Conservation (phyloP, 345 rosid species). For the Combretum micranthum region DNA sequence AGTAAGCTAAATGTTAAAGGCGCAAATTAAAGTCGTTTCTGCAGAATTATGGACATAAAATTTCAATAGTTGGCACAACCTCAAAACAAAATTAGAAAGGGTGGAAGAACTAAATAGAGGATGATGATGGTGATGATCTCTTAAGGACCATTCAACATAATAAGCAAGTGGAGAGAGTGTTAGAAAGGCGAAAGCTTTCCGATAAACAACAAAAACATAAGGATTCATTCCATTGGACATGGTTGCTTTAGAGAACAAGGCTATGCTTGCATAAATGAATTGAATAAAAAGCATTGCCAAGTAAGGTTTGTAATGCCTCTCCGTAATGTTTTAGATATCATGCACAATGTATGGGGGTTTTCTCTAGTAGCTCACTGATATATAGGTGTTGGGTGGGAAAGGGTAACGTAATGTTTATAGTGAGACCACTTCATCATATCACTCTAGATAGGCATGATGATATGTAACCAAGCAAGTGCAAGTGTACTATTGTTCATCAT, state of each 20-base stretch:
- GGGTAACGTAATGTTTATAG: too few species aligned
- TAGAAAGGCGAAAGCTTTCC: slow-evolving; percentile 68
- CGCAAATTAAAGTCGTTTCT: slow-evolving; percentile 33
- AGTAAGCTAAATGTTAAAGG: slow-evolving; percentile 34
- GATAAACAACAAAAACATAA: slow-evolving; percentile 65
- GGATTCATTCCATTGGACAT: slow-evolving; percentile 71
- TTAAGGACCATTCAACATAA: slow-evolving; percentile 60
- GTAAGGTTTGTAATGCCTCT: slow-evolving; percentile 34
- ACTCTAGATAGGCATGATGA: too few species aligned
- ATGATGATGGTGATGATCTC: neutral
- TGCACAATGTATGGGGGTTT: too few species aligned
- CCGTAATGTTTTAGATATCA: neutral
- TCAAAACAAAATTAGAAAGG: neutral
- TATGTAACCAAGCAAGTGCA: too few species aligned
- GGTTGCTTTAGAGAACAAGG: slow-evolving; percentile 70
- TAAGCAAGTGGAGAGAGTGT: slow-evolving; percentile 65
- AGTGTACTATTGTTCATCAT: too few species aligned
- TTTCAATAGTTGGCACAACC: too few species aligned
- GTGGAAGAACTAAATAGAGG: neutral
- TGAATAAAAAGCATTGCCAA: slow-evolving; percentile 62
- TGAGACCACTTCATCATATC: too few species aligned
- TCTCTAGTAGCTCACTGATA: too few species aligned
- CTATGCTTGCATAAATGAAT: slow-evolving; percentile 68
- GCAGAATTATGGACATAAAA: slow-evolving; percentile 8
- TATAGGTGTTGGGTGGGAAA: too few species aligned